Base-by-base conservation (phyloP, 495 filamentous ascomycete genomes). In the Pyronema domesticum region DNA sequence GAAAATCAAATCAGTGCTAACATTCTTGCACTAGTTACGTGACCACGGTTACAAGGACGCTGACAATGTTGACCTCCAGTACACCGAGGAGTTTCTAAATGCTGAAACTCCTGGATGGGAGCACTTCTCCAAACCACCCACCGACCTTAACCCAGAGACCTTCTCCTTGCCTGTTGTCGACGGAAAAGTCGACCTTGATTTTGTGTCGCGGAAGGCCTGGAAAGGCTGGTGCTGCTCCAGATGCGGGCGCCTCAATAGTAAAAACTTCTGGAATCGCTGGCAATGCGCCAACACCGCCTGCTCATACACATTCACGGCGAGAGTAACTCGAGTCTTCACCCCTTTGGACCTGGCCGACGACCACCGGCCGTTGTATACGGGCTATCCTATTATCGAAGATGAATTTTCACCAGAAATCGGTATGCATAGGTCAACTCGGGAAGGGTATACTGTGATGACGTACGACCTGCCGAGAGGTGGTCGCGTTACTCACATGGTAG, bases 221-320 rank as follows among this genome's bases (percentile, higher is more conserved):
- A 73, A 71, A 55, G 87, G 85, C 0, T 79, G 91, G 50, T 80
- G 85, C 0, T 94, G 87, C 57, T 80, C 78, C 0, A 54, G 65
- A 14, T 94, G 87, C 59, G 66, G 69, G 0, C 73, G 78, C 35
- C 86, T 85, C 61, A 78, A 72, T 36, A 71, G 76, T 2, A 73
- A 85, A 7, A 65, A 71, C 11, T 63, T 72, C 37, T 94, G 83
- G 83, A 58, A 66, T 14, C 70, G 71, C 0, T 88, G 82, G 83
- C 65, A 67, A 13, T 94, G 86, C 55, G 65, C 71, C 19, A 73
- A 71, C 42, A 64, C 70, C 19, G 51, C 51, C 35, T 46, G 56
- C 0, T 57, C 37, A 1, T 89, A 83, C 60, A 55, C 58, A 0
- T 83, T 73, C 54, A 58, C 59, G 13, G 59, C 62, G 4, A 1